Evolutionary conservation across 1,284 basidiomycete genomes (phyloP).

Genomic region (Cutaneotrichosporon curvatum): DNA sequence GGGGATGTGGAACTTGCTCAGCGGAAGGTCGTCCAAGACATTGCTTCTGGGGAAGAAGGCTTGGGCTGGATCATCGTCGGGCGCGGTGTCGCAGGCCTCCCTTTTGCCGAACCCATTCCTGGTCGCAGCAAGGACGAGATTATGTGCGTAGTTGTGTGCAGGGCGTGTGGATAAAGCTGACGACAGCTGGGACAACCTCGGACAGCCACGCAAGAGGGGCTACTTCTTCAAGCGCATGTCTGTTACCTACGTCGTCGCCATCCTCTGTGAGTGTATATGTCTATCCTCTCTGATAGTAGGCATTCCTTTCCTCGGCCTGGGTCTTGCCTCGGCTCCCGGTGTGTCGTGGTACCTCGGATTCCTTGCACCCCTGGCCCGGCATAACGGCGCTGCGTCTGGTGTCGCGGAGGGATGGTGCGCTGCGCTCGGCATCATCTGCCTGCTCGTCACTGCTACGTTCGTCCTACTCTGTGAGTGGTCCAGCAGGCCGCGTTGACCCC

Average conservation of each 20-base stretch:
- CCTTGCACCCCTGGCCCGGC: conserved; percentile 53
- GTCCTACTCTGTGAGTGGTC: conserved; percentile 54
- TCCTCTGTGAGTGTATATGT: conserved; percentile 52
- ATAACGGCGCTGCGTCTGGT: conserved; percentile 54
- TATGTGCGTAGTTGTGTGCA: too few relatives aligned
- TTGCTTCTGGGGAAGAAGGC: conserved; percentile 55
- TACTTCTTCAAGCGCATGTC: conserved; percentile 54
- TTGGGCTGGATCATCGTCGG: conserved; percentile 72
- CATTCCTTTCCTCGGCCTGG: conserved; percentile 59
- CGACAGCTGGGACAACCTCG: conserved; percentile 59
- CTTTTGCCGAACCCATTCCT: conserved; percentile 60
- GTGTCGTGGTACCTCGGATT: conserved; percentile 61
- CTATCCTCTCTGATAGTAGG: conserved; percentile 48
- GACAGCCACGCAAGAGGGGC: conserved; percentile 53
- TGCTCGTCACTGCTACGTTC: conserved; percentile 54
- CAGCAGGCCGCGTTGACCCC: background rate
- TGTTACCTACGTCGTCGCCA: conserved; percentile 53
- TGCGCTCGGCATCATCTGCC: conserved; percentile 55
- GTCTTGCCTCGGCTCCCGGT: conserved; percentile 61
- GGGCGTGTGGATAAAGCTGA: too few relatives aligned
- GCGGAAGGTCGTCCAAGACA: conserved; percentile 51
- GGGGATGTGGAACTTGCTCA: conserved; percentile 60
- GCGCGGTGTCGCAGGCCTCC: conserved; percentile 58
- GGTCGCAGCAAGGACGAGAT: conserved; percentile 72
- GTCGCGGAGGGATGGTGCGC: conserved; percentile 62